Evolutionary conservation across 495 filamentous ascomycete species (phyloP).

Genomic region (Elaphomyces granulatus): DNA sequence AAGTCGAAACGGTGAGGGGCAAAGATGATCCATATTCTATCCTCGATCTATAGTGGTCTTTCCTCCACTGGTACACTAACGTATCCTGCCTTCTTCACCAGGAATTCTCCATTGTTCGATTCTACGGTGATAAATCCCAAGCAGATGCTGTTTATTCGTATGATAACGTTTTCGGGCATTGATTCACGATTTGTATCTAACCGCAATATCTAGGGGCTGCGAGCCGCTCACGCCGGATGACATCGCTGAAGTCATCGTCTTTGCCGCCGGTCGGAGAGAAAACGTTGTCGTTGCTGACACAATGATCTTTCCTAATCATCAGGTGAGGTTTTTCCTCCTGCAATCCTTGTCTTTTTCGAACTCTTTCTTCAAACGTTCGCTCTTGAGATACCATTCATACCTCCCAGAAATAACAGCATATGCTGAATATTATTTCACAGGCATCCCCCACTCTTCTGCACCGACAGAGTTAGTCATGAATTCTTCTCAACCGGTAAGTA

Average conservation of each 20-base stretch:
- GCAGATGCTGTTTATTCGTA: slow-evolving; percentile 93
- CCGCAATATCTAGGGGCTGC: slow-evolving; percentile 39
- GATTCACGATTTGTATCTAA: background rate
- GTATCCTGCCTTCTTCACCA: slow-evolving; percentile 18
- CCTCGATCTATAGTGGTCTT: no score
- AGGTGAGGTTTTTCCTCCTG: no score
- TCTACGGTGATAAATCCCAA: slow-evolving; percentile 82
- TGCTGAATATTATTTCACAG: no score
- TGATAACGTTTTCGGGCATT: slow-evolving; percentile 17
- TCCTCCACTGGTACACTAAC: background rate
- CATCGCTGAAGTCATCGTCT: slow-evolving; percentile 89
- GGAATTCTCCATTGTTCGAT: slow-evolving; percentile 91
- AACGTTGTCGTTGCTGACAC: slow-evolving; percentile 94
- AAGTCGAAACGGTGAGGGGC: slow-evolving; percentile 84
- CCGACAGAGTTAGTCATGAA: no score
- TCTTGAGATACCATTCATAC: no score
- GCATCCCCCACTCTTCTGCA: no score
- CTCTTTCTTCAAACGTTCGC: no score
- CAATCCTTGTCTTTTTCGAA: no score
- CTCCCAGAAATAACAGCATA: no score
- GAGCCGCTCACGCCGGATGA: slow-evolving; percentile 93
- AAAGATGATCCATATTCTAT: no score
- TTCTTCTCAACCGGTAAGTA: no score
- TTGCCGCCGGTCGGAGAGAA: slow-evolving; percentile 73
- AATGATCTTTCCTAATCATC: slow-evolving; percentile 81